These are phyloP conservation scores for Aspergillus sparsus DNA, from an alignment of 495 filamentous ascomycete genomes.

Conservation along the genomic window DNA sequence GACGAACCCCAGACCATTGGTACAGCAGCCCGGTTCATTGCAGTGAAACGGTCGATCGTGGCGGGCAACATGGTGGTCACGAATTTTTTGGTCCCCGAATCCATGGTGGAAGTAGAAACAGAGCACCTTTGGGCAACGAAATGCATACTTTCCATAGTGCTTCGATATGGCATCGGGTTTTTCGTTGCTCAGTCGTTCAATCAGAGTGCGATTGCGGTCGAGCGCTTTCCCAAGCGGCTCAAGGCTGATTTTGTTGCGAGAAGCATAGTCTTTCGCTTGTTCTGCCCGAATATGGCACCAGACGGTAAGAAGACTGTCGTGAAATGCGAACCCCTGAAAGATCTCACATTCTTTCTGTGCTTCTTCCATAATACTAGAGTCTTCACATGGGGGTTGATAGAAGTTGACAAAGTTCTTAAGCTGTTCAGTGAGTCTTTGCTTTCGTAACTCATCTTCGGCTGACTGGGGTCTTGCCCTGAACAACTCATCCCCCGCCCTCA, in stretches of 20 bases:
- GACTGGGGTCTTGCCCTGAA: neutral
- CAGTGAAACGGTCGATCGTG: slow-evolving; percentile 8
- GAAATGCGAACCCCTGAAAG: slow-evolving; percentile 10
- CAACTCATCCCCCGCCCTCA: neutral
- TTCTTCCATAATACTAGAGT: neutral
- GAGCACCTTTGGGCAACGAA: slow-evolving; percentile 9
- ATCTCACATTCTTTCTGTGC: slow-evolving; percentile 6
- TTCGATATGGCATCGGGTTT: neutral
- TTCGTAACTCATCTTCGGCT: neutral
- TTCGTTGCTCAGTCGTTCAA: slow-evolving; percentile 8
- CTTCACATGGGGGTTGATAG: neutral
- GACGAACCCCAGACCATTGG: slow-evolving; percentile 1
- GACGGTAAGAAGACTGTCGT: slow-evolving; percentile 10
- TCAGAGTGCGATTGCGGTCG: slow-evolving; percentile 6
- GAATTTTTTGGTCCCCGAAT: neutral
- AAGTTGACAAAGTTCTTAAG: slow-evolving; percentile 12
- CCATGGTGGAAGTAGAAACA: slow-evolving; percentile 19
- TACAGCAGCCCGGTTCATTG: neutral
- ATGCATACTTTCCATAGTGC: slow-evolving; percentile 8
- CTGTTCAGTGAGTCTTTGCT: neutral
- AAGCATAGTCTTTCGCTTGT: neutral
- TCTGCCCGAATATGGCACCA: slow-evolving; percentile 12
- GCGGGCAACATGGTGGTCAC: slow-evolving; percentile 6
- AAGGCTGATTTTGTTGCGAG: slow-evolving; percentile 11
- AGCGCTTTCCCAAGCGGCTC: neutral